Evolutionary conservation across 345 rosid genomes (phyloP).

Genomic region (Eucalyptus regnans): DNA sequence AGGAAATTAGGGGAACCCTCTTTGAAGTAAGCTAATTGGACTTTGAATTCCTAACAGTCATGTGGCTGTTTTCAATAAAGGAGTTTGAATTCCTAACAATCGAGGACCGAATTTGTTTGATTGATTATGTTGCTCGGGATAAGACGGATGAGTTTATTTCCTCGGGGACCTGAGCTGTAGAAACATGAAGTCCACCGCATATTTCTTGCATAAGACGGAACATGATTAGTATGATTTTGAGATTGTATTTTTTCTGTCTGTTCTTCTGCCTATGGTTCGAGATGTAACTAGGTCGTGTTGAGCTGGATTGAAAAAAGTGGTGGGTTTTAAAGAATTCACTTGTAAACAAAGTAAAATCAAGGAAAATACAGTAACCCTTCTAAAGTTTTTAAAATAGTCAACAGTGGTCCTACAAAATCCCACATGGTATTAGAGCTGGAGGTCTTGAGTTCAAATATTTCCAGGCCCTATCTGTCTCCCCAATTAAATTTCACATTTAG

Average conservation of each 20-base stretch:
- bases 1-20: not conserved
- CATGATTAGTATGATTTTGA: not conserved
- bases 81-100: not conserved
- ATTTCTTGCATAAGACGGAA: not conserved
- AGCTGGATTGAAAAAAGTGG: not conserved
- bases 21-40: not conserved
- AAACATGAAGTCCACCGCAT: not conserved
- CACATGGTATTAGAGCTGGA: no score
- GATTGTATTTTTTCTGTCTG: not conserved
- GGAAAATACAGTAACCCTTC: not conserved
- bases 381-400: no score
- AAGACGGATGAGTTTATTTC: not conserved
- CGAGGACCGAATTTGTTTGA: not conserved
- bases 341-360: not conserved
- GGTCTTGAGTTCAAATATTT: fast-evolving
- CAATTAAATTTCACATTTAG: no score
- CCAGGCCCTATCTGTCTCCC: no score
- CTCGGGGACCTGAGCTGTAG: not conserved
- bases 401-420: fast-evolving
- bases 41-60: not conserved
- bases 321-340: not conserved
- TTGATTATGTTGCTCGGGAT: not conserved
- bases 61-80: not conserved
- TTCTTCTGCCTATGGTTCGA: not conserved
- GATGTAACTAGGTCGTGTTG: not conserved